Percentiles rank a stretch among this genome's conserved stretches.
Conservation (phyloP, 108 stramenopile genomes). For the Nitzschia inconspicua region DNA sequence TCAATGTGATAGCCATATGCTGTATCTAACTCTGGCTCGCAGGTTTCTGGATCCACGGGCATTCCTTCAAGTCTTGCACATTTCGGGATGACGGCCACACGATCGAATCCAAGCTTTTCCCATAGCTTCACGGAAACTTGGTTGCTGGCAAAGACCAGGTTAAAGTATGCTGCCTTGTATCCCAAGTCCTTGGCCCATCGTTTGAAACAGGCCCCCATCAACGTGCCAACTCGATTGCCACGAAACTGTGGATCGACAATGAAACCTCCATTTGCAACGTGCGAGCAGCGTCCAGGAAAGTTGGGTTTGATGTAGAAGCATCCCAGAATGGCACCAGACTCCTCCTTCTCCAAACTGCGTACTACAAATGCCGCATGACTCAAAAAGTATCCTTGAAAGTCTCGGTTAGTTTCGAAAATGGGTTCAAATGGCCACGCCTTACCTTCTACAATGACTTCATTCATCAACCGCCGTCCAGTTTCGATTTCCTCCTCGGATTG, state of each 20-base stretch:
- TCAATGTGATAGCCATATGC: too few relatives aligned
- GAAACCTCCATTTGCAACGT: slow-evolving; percentile 59
- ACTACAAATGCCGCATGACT: slow-evolving; percentile 56
- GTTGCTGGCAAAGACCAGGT: slow-evolving; percentile 58
- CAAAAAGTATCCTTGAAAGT: slow-evolving; percentile 48
- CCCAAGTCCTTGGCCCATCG: slow-evolving; percentile 45
- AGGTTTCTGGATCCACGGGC: too few relatives aligned
- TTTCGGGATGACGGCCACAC: slow-evolving; percentile 48
- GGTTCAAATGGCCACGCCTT: slow-evolving; percentile 50
- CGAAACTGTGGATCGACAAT: slow-evolving; percentile 45
- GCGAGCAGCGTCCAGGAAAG: slow-evolving; percentile 56
- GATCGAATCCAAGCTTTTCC: slow-evolving; percentile 56
- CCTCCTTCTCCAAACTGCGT: slow-evolving; percentile 21
- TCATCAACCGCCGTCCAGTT: slow-evolving; percentile 53
- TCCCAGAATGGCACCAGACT: slow-evolving; percentile 48
- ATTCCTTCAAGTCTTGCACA: slow-evolving; percentile 51
- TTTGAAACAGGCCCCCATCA: slow-evolving; percentile 55
- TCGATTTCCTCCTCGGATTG: slow-evolving; percentile 2
- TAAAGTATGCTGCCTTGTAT: slow-evolving; percentile 56
- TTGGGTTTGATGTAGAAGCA: slow-evolving; percentile 67
- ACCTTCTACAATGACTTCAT: slow-evolving; percentile 53
- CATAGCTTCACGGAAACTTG: slow-evolving; percentile 36
- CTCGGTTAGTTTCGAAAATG: slow-evolving; percentile 39
- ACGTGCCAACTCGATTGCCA: slow-evolving; percentile 37
- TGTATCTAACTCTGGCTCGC: too few relatives aligned